Conservation (phyloP, 2,329 filamentous ascomycete genomes). For the Paracamarosporium sp. region DNA sequence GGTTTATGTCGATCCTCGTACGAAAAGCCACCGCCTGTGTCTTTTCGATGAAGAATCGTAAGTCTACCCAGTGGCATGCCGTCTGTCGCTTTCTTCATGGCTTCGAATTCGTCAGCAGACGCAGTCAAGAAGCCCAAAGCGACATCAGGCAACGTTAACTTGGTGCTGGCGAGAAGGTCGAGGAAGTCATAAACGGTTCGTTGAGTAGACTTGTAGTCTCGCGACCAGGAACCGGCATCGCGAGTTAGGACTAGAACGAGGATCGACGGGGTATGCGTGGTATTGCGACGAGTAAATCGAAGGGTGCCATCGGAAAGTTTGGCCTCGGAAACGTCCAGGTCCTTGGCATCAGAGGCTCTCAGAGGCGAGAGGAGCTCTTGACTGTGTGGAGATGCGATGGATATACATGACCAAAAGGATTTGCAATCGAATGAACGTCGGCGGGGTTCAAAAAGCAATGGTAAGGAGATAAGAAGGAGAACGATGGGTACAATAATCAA, state of each 20-base stretch:
- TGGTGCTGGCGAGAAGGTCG: neutral
- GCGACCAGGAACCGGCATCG: neutral
- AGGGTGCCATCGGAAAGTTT: neutral
- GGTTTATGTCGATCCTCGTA: neutral
- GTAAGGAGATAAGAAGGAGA: neutral
- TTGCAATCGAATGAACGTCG: neutral
- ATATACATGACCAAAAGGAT: neutral
- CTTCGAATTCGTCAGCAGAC: neutral
- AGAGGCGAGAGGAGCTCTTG: neutral
- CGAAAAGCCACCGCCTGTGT: neutral
- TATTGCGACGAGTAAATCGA: neutral
- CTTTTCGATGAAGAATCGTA: neutral
- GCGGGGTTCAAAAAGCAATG: neutral
- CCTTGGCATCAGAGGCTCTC: neutral
- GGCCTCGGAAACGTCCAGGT: neutral
- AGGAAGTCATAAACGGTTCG: neutral
- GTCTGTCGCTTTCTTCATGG: neutral
- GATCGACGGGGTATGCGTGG: neutral
- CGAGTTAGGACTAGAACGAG: neutral
- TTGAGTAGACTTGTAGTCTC: neutral
- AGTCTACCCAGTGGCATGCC: neutral
- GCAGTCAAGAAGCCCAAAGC: neutral
- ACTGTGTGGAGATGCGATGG: neutral
- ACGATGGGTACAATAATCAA: neutral
- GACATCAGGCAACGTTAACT: neutral